Conservation (phyloP, 2,329 filamentous ascomycete genomes). For the Byssochlamys sp. region DNA sequence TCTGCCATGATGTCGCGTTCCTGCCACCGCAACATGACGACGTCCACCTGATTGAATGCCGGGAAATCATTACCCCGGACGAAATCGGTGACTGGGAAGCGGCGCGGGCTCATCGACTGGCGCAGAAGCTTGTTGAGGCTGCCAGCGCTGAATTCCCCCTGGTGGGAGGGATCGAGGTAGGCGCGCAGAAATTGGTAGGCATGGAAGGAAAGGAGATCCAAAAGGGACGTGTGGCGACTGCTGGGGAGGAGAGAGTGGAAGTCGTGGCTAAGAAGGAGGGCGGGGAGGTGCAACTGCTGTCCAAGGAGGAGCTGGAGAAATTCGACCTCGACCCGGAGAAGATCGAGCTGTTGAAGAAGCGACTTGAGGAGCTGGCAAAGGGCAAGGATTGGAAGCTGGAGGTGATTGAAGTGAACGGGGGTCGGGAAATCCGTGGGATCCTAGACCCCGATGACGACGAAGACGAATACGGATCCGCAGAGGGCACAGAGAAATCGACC, state of each 20-base stretch:
- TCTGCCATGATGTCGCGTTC: slow-evolving; percentile 82
- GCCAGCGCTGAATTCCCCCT: slow-evolving; percentile 27
- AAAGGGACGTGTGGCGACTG: slow-evolving; percentile 46
- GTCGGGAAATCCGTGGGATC: slow-evolving; percentile 59
- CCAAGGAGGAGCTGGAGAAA: slow-evolving; percentile 57
- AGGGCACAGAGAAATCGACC: slow-evolving; percentile 15
- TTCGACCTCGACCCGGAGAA: slow-evolving; percentile 57
- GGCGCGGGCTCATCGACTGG: slow-evolving; percentile 23
- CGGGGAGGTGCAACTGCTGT: slow-evolving; percentile 52
- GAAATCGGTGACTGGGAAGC: slow-evolving; percentile 42
- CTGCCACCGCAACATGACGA: slow-evolving; percentile 67
- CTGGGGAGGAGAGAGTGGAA: slow-evolving; percentile 40
- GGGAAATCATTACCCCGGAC: slow-evolving; percentile 55
- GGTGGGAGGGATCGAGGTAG: slow-evolving; percentile 52
- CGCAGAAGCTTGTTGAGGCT: slow-evolving; percentile 25
- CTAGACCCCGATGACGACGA: slow-evolving; percentile 52
- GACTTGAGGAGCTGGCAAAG: slow-evolving; percentile 59
- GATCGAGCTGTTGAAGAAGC: slow-evolving; percentile 58
- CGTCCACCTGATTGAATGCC: slow-evolving; percentile 68
- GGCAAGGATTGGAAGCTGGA: slow-evolving; percentile 72
- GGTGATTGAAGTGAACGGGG: slow-evolving; percentile 59
- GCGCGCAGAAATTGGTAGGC: slow-evolving; percentile 47
- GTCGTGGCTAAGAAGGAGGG: slow-evolving; percentile 49
- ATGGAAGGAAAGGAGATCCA: slow-evolving; percentile 48
- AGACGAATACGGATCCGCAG: slow-evolving; percentile 24